These are phyloP conservation scores for Datura wrightii DNA, from an alignment of 257 asterid species.

Conservation along the genomic window DNA sequence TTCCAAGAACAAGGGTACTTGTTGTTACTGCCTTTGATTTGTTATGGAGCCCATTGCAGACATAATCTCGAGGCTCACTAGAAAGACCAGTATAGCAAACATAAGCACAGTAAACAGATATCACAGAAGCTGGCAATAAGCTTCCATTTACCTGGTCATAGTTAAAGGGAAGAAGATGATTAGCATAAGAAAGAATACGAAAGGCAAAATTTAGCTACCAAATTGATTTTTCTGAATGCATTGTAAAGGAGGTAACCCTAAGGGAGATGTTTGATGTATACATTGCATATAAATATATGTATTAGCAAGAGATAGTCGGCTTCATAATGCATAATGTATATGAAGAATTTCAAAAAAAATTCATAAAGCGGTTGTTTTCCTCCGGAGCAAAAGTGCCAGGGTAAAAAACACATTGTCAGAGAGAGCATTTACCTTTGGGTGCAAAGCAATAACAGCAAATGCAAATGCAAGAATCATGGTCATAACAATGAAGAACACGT, in stretches of 20 bases:
- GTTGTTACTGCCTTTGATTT: conserved; percentile 73
- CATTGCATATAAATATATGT: neutral
- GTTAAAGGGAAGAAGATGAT: neutral
- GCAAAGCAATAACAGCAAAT: conserved; percentile 82
- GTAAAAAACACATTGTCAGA: conserved; percentile 14
- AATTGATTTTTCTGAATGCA: neutral
- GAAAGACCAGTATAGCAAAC: conserved; percentile 93
- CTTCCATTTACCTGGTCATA: conserved; percentile 87
- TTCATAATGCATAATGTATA: neutral
- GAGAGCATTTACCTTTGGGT: conserved; percentile 68
- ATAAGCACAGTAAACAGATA: conserved; percentile 92
- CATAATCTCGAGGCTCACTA: conserved; percentile 87
- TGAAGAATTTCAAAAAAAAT: neutral
- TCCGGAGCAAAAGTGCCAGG: neutral
- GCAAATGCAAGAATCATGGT: conserved; percentile 78
- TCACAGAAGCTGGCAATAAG: conserved; percentile 94
- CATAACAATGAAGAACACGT: conserved; percentile 89
- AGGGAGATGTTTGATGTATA: neutral
- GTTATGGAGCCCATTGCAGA: conserved; percentile 86
- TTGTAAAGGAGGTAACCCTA: neutral
- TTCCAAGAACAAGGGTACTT: conserved; percentile 87
- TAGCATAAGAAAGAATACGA: neutral
- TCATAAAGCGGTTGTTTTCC: neutral
- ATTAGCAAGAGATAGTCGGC: neutral
- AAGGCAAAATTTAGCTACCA: neutral